Evolutionary conservation across 140 eudicot species (phyloP).

Genomic region (Ambrosia hybrid): DNA sequence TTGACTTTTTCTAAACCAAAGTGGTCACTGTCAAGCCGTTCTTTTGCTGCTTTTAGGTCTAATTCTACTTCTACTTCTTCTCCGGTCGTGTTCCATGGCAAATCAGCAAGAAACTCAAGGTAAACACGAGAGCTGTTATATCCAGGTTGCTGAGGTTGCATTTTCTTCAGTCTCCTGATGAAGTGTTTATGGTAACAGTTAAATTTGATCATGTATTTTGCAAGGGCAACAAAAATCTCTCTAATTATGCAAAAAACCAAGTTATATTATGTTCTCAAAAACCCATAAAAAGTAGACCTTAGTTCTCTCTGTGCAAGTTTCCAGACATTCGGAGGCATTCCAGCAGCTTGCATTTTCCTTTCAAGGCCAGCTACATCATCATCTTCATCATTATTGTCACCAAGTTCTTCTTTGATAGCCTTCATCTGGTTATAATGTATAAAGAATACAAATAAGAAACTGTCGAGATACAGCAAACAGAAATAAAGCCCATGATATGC

Average conservation of each 20-base stretch:
- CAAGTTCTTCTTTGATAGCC: slow-evolving; percentile 99
- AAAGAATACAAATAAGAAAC: not conserved
- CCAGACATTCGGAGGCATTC: slow-evolving; percentile 98
- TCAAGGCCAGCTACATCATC: slow-evolving; percentile 94
- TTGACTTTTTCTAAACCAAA: slow-evolving; percentile 89
- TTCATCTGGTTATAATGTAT: slow-evolving; percentile 63
- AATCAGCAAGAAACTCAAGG: slow-evolving; percentile 96
- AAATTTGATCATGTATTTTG: not conserved
- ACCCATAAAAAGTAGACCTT: slow-evolving; percentile 40
- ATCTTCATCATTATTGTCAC: slow-evolving; percentile 97
- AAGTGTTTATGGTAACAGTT: slow-evolving; percentile 16
- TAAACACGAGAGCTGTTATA: slow-evolving; percentile 93
- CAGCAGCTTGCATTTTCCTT: slow-evolving; percentile 95
- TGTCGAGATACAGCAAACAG: slow-evolving; percentile 3
- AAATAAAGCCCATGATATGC: not conserved
- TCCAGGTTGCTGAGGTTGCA: slow-evolving; percentile 99
- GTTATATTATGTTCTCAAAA: too few relatives aligned
- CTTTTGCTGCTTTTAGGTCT: slow-evolving; percentile 89
- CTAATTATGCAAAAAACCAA: not conserved
- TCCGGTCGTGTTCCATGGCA: slow-evolving; percentile 91
- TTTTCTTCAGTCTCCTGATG: slow-evolving; percentile 92
- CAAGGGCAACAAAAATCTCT: too few relatives aligned
- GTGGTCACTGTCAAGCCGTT: slow-evolving; percentile 92
- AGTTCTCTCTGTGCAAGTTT: slow-evolving; percentile 98
- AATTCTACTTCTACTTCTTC: slow-evolving; percentile 79